A percentile compares a stretch with the other conserved stretches of the same genome.
These are phyloP conservation scores for Termitomyces sp. DNA, from an alignment of 768 basidiomycete species.

Conservation along the genomic window DNA sequence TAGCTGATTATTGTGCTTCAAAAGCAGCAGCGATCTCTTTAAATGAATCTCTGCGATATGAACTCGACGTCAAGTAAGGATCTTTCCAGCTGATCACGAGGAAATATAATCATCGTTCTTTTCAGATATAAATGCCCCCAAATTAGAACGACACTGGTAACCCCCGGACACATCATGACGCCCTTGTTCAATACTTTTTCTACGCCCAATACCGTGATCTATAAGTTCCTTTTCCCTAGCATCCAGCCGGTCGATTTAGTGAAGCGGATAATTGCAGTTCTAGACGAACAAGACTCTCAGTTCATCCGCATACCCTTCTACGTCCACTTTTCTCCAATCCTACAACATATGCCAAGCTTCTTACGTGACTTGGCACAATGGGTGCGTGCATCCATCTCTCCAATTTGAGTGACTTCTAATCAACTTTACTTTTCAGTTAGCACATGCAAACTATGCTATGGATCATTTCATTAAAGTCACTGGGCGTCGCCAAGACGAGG, in stretches of 20 bases:
- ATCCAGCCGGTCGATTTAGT: slow-evolving; percentile 70
- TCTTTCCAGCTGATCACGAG: background rate
- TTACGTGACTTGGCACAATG: slow-evolving; percentile 69
- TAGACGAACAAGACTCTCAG: slow-evolving; percentile 76
- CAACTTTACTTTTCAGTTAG: slow-evolving; percentile 33
- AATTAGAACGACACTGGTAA: slow-evolving; percentile 85
- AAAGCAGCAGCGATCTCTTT: slow-evolving; percentile 85
- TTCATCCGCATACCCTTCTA: slow-evolving; percentile 72
- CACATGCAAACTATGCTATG: slow-evolving; percentile 71
- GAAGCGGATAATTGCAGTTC: slow-evolving; percentile 72
- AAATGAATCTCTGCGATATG: slow-evolving; percentile 81
- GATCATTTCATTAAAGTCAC: slow-evolving; percentile 58
- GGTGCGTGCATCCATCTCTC: slow-evolving; percentile 34
- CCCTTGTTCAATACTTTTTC: slow-evolving; percentile 63
- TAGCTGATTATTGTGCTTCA: slow-evolving; percentile 87
- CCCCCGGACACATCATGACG: slow-evolving; percentile 77
- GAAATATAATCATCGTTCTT: background rate
- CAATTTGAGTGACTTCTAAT: slow-evolving; percentile 1
- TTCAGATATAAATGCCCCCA: slow-evolving; percentile 61
- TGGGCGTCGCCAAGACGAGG: slow-evolving; percentile 53
- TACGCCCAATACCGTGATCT: slow-evolving; percentile 43
- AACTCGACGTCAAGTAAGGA: slow-evolving; percentile 71
- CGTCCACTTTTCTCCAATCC: slow-evolving; percentile 48
- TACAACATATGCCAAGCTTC: slow-evolving; percentile 64
- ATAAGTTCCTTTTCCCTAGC: slow-evolving; percentile 73